Base-by-base conservation (phyloP, 371 early-diverging fungal species). In the Lichtheimia hyalospora region DNA sequence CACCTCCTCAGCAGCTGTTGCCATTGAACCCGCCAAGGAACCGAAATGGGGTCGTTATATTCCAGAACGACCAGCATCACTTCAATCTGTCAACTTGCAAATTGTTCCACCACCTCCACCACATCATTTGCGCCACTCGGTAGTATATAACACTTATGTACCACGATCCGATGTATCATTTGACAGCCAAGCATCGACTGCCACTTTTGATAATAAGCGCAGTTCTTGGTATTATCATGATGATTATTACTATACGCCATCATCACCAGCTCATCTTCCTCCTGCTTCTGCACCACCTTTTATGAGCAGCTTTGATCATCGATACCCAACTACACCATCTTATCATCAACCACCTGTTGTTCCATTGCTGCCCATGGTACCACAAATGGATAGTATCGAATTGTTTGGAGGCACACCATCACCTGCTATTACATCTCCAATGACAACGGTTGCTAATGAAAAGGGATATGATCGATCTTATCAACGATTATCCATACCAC, bases 11-110 rank as follows among this genome's bases (percentile, higher is more conserved):
- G 23, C 52, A 3, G 7, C 5, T 24, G 39, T 50, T 8, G 39
- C 43, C 14, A 28, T 34, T 20, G 44, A 39, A 25, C 53, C 54
- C 2, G 44, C 54, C 3, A 53, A 61, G 40, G 61, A 61, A 54
- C 61, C 61, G 3, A 53, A 61, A 46, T 61, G 61, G 61, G 61
- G 61, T 23, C 61, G 61, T 2, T 61, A 61, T 28, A 61, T 61
- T 41, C 61, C 61, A 40, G 61, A 61, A 49, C 61, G 54, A 21
- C 61, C 61, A 43, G 46, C 61, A 21, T 61, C 61, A 10, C 49
- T 61, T 21, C 53, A 48, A 5, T 61, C 61, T n/a, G 16, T 23
- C 3, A 58, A 20, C 34, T 16, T 55, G 24, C 56, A 39, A 7
- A 44, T 55, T 23, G 56, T 55, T 8, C 56, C 56, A n/a, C 23